phyloP scores from a whole-genome alignment of 139 green algal genomes.

The Limnomonas spitsbergensis region DNA sequence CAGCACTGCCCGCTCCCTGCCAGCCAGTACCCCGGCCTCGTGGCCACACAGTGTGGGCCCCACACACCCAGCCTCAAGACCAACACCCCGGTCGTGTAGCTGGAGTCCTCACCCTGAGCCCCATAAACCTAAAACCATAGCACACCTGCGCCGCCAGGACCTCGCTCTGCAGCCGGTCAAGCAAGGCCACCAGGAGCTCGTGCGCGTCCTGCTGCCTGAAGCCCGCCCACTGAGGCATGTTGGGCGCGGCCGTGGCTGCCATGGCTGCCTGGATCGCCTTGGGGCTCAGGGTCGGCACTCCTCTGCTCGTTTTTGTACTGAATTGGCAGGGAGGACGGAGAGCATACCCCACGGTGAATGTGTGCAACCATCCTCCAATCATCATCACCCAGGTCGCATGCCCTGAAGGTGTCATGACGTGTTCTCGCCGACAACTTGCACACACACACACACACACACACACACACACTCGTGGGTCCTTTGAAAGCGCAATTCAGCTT shows the following conservation, averaged over 20 bases:
- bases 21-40: too few species aligned
- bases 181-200: constrained; percentile 58
- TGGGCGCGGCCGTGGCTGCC: constrained; percentile 48
- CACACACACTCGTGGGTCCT: too few species aligned
- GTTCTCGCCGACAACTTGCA: too few species aligned
- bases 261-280: constrained; percentile 58
- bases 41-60: too few species aligned
- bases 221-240: constrained; percentile 40
- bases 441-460: too few species aligned
- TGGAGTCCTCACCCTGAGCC: too few species aligned
- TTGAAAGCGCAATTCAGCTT: too few species aligned
- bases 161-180: constrained; percentile 50
- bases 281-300: constrained; percentile 41
- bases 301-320: background rate
- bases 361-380: background rate
- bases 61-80: too few species aligned
- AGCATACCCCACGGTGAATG: background rate
- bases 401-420: background rate
- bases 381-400: background rate
- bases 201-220: constrained; percentile 69
- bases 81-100: too few species aligned
- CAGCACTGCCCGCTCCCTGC: too few species aligned
- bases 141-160: background rate
- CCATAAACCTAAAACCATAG: too few species aligned
- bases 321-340: too few species aligned